Conservation (phyloP, 2,329 filamentous ascomycete species). For the Dactylellina cionopaga region DNA sequence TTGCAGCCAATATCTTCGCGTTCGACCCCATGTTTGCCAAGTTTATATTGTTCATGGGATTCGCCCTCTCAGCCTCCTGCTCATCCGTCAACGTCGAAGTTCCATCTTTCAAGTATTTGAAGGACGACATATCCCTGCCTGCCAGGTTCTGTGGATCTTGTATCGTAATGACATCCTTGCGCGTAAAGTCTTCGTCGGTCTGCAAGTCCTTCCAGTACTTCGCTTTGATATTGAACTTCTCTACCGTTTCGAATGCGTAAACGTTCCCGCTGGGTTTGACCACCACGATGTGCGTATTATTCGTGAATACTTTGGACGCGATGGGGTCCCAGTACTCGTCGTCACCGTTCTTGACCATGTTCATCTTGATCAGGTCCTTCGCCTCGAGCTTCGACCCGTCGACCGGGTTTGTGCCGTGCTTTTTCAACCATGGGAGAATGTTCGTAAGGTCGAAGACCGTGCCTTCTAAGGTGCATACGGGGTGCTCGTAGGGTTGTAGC, state of each 20-base stretch:
- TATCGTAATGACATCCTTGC: slow-evolving; percentile 92
- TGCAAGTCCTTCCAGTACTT: slow-evolving; percentile 95
- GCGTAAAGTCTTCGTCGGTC: slow-evolving; percentile 83
- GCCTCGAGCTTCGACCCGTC: slow-evolving; percentile 80
- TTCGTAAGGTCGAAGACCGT: slow-evolving; percentile 96
- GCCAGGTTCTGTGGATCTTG: slow-evolving; percentile 94
- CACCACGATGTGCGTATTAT: slow-evolving; percentile 96
- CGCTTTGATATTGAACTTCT: slow-evolving; percentile 93
- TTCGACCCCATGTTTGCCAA: slow-evolving; percentile 79
- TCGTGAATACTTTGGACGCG: slow-evolving; percentile 95
- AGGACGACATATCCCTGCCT: slow-evolving; percentile 82
- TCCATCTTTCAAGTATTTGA: slow-evolving; percentile 89
- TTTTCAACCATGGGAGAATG: slow-evolving; percentile 92
- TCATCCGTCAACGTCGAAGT: slow-evolving; percentile 61
- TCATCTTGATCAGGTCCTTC: slow-evolving; percentile 86
- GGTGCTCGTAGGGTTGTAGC: slow-evolving; percentile 92
- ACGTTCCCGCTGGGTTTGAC: slow-evolving; percentile 89
- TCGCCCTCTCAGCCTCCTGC: slow-evolving; percentile 73
- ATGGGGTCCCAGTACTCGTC: slow-evolving; percentile 94
- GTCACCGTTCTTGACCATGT: slow-evolving; percentile 90
- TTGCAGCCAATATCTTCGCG: slow-evolving; percentile 86
- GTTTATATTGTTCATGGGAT: slow-evolving; percentile 75
- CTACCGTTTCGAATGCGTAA: slow-evolving; percentile 94
- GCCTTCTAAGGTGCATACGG: slow-evolving; percentile 87
- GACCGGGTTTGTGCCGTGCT: slow-evolving; percentile 91